Conservation (phyloP, 495 filamentous ascomycete genomes). For the Tuber brumale region DNA sequence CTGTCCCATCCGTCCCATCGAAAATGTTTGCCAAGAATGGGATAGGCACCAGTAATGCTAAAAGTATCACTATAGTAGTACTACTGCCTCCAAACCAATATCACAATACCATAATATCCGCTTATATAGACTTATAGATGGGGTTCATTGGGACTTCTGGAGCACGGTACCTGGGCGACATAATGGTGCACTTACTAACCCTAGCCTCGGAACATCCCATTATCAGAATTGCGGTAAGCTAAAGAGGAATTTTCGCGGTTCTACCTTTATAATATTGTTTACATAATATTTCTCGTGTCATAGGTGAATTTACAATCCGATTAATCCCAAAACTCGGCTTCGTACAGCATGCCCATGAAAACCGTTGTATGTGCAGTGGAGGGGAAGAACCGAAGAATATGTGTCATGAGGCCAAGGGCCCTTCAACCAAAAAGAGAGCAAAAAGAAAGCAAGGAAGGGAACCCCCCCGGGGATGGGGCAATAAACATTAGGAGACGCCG, state of each 20-base stretch:
- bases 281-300: conserved; percentile 1
- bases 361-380: not conserved
- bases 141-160: not conserved
- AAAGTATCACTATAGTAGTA: not conserved
- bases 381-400: not conserved
- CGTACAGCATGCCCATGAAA: not conserved
- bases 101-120: not conserved
- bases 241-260: not conserved
- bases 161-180: not conserved
- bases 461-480: not conserved
- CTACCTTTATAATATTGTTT: not conserved
- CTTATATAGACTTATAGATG: not conserved
- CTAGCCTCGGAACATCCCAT: not conserved
- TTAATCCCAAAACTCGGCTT: conserved; percentile 1
- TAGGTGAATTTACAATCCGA: conserved; percentile 1
- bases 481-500: conserved; percentile 22
- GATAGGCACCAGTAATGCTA: not conserved
- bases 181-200: not conserved
- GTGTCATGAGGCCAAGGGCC: not conserved
- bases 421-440: conserved; percentile 5
- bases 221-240: not conserved
- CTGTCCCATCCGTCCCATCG: not conserved
- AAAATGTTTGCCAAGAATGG: not conserved
- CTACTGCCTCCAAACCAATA: not conserved
- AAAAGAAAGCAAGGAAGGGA: conserved; percentile 12